Conservation (phyloP, 768 basidiomycete genomes). For the Leccinum rimulosum region DNA sequence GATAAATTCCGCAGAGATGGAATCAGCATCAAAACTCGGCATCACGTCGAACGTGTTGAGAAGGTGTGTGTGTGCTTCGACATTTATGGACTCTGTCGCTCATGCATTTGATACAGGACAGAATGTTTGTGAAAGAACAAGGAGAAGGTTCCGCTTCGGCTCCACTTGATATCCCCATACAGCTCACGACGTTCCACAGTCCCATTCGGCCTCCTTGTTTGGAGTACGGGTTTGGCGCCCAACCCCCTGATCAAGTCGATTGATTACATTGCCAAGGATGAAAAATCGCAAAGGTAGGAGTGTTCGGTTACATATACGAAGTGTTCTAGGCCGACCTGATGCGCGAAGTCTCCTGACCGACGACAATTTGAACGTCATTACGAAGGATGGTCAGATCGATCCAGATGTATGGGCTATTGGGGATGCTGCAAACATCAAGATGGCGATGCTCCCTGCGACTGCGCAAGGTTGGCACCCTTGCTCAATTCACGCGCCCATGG, state of each 20-base stretch:
- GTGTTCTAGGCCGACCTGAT: slow-evolving; percentile 16
- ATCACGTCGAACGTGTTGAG: slow-evolving; percentile 71
- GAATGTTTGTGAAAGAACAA: slow-evolving; percentile 66
- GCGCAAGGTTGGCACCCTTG: slow-evolving; percentile 60
- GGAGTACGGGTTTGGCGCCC: slow-evolving; percentile 83
- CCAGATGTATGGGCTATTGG: slow-evolving; percentile 81
- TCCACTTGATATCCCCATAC: slow-evolving; percentile 5
- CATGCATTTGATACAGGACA: slow-evolving; percentile 42
- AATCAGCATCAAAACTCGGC: slow-evolving; percentile 66
- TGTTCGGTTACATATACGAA: slow-evolving; percentile 28
- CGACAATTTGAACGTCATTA: slow-evolving; percentile 59
- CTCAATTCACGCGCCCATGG: slow-evolving; percentile 14
- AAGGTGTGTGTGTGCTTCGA: slow-evolving; percentile 36
- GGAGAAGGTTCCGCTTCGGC: slow-evolving; percentile 52
- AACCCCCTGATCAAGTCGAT: slow-evolving; percentile 75
- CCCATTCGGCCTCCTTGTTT: slow-evolving; percentile 79
- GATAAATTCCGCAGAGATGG: slow-evolving; percentile 73
- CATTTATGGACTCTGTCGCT: slow-evolving; percentile 10
- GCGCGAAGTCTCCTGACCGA: slow-evolving; percentile 44
- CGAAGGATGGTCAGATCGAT: slow-evolving; percentile 50
- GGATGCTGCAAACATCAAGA: slow-evolving; percentile 64
- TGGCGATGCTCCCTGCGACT: slow-evolving; percentile 69
- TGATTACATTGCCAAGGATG: slow-evolving; percentile 57
- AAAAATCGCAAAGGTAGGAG: slow-evolving; percentile 50
- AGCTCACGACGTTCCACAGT: slow-evolving; percentile 41